Evolutionary conservation across 495 filamentous ascomycete species (phyloP), one percentile per base, ranked within the genome.

Genomic region (Immersiella caudata): DNA sequence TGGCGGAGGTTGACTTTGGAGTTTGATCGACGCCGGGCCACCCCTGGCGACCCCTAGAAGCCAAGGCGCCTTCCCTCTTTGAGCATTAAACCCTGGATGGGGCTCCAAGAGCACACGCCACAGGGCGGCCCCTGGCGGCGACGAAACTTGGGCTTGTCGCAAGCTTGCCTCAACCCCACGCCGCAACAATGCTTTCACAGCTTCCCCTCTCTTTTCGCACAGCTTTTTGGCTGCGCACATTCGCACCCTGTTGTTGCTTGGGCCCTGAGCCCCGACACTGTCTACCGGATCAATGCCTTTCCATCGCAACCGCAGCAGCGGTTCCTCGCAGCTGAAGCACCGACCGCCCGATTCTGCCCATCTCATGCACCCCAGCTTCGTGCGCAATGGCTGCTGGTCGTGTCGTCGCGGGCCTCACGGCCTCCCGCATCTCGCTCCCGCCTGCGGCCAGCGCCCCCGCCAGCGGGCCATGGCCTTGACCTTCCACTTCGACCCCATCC

Each of bases 81-180:
- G 20, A 56, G 67, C n/a, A 21, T 59, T 62, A 65, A 66, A 61
- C 22, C 36, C 60, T 54, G 40, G 57, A 62, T 55, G 61, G 60
- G 63, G 62, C 68, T 67, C 59, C 7, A 56, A 62, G 21, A 59
- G 26, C 26, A 29, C 26, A 54, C 14, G 40, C 49, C 57, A 46
- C 40, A 46, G 16, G 40, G 26, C 56, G 56, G 56, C 24, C 56
- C 56, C 56, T 59, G 60, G 55, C 60, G 14, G 61, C 58, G 52
- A 61, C 71, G 73, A 75, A 75, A 75, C 73, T 40, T 62, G 66
- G 62, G 55, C 63, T 33, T 75, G 73, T 75, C 68, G 62, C 69
- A 70, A 62, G 65, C 63, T 55, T 74, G 73, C 71, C 49, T 75
- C 73, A 75, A 69, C 66, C 67, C 66, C 67, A 71, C 66, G 66